Base-by-base conservation (phyloP, 2,329 filamentous ascomycete genomes). In the Alternaria novae-zelandiae region DNA sequence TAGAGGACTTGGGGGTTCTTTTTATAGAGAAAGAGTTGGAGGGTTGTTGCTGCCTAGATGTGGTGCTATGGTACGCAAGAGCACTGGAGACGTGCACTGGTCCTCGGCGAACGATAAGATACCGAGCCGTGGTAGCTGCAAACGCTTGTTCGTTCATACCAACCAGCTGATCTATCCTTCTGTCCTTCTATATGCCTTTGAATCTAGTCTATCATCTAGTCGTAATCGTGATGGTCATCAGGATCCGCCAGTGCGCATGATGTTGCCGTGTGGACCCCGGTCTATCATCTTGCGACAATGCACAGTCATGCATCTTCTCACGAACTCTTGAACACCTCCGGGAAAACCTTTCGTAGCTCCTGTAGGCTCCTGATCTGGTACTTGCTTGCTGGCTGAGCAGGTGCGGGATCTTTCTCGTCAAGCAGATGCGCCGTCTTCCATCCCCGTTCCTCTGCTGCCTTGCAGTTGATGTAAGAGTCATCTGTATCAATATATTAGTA, bases 391-490 rank as follows among this genome's bases (percentile, higher is more conserved):
- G 86, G 88, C 6, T 83, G 85, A 21, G 81, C 79, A 2, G 94
- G 94, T 10, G 86, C 78, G 15, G 86, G 82, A 32, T 93, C 84
- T 7, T 86, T 87, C 36, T 92, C 89, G 77, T 98, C 96, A 6
- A 98, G 89, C 21, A 97, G 86, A 80, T 98, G 96, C 6, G 88
- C 91, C 1, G 91, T 89, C 12, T 88, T 92, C 96, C 96, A 99
- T 20, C 96, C 96, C 66, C 94, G 86, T 32, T 88, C 87, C 68
- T 91, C 86, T 1, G 94, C 93, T 65, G 89, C 89, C 68, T 85
- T 87, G 78, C 92, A 96, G 77, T 99, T 99, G 67, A 90, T 80
- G 61, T 88, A 89, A 0, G 94, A 97, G 78, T 99, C 96, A 77
- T 99, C 96, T 93, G 30, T 26, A 5, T 44, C 12, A n/a, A 11